phyloP scores from a whole-genome alignment of 495 filamentous ascomycete species.

The Oidiodendron maius region DNA sequence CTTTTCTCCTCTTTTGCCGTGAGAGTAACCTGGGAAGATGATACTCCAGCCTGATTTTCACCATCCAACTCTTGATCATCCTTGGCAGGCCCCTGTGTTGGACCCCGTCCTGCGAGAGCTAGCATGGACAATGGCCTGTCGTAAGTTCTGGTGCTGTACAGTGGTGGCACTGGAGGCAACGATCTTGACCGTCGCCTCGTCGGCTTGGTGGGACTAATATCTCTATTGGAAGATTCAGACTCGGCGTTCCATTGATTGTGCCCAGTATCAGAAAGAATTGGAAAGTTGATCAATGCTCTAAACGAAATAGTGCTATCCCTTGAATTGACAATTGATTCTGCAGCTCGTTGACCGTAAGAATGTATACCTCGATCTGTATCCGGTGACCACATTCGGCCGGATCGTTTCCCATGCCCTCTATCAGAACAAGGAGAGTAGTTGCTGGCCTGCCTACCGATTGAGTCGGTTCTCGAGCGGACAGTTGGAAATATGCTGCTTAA shows the following conservation, averaged over 20 bases:
- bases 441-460: slow-evolving; percentile 3
- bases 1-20: too few species aligned
- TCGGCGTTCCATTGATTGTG: too few species aligned
- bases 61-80: too few species aligned
- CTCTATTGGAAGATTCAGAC: too few species aligned
- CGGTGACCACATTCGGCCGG: background rate
- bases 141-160: too few species aligned
- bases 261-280: background rate
- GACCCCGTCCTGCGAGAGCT: background rate
- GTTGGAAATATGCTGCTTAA: slow-evolving; percentile 8
- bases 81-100: too few species aligned
- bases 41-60: too few species aligned
- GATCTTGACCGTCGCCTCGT: slow-evolving; percentile 1
- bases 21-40: too few species aligned
- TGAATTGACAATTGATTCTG: slow-evolving; percentile 4
- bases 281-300: slow-evolving; percentile 3
- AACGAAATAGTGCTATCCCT: slow-evolving; percentile 9
- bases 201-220: too few species aligned
- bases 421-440: slow-evolving; percentile 20
- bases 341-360: background rate
- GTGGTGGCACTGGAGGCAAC: background rate
- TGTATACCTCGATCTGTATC: background rate
- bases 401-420: slow-evolving; percentile 11
- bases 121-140: slow-evolving; percentile 7
- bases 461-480: slow-evolving; percentile 6